These are phyloP conservation scores for Candida glaebosa DNA, from an alignment of 805 yeast genomes.

Conservation along the genomic window DNA sequence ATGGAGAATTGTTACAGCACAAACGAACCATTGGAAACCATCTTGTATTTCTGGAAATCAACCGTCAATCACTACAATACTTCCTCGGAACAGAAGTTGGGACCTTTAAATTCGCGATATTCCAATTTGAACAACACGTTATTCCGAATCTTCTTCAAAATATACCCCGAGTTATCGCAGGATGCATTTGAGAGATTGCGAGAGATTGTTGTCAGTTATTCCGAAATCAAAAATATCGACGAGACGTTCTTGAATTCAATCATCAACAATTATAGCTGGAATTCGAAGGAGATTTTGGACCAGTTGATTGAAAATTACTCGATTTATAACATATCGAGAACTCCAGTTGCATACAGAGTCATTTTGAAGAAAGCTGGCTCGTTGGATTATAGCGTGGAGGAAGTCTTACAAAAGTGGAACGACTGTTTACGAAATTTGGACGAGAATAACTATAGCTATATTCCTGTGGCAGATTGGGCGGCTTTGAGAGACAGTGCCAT, in stretches of 20 bases:
- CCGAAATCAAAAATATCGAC: constrained; percentile 57
- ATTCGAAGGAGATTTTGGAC: constrained; percentile 59
- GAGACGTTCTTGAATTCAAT: constrained; percentile 81
- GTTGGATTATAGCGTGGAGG: constrained; percentile 46
- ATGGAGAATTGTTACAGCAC: constrained; percentile 57
- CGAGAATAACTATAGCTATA: constrained; percentile 53
- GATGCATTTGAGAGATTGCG: constrained; percentile 58
- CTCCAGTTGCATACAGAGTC: constrained; percentile 71
- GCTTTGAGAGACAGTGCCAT: constrained; percentile 76
- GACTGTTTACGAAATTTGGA: constrained; percentile 46
- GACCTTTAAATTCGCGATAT: constrained; percentile 62
- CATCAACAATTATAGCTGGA: constrained; percentile 67
- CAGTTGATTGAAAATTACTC: constrained; percentile 60
- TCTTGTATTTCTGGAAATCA: constrained; percentile 59
- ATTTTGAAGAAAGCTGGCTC: constrained; percentile 69
- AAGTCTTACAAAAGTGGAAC: constrained; percentile 57
- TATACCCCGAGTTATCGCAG: constrained; percentile 46
- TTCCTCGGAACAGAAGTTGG: background rate
- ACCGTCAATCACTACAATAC: constrained; percentile 50
- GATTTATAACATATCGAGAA: constrained; percentile 52
- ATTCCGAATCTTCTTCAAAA: constrained; percentile 63
- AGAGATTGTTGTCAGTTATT: constrained; percentile 53
- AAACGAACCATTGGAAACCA: constrained; percentile 54
- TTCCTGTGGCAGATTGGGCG: constrained; percentile 84
- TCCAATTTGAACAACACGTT: constrained; percentile 69